A percentile compares a stretch with the other conserved stretches of the same genome.
Evolutionary conservation across 2,329 filamentous ascomycete species (phyloP).

Genomic region (Ophiostoma ips): DNA sequence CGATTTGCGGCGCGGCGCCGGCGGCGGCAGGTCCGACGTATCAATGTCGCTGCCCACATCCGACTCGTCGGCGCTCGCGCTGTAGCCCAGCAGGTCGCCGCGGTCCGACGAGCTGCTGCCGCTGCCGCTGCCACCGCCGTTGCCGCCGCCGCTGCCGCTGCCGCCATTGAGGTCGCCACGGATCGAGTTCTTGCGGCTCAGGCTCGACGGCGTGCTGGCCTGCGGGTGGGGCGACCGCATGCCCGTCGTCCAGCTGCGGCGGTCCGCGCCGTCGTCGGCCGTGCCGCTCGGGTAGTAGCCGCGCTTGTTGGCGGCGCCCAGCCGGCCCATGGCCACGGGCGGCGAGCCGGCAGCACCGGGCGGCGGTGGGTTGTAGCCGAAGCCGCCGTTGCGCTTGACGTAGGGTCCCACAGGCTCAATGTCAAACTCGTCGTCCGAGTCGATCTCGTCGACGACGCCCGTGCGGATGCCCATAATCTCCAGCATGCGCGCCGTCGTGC

Average conservation of each 20-base stretch:
- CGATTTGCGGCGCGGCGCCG: constrained; percentile 31
- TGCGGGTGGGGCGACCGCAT: constrained; percentile 34
- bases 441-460: constrained; percentile 90
- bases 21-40: constrained; percentile 51
- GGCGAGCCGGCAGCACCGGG: constrained; percentile 30
- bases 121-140: background rate
- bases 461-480: constrained; percentile 95
- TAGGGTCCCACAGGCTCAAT: constrained; percentile 71
- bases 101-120: constrained; percentile 37
- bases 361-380: constrained; percentile 67
- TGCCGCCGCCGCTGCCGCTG: constrained; percentile 15
- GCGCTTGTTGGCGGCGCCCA: constrained; percentile 21
- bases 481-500: constrained; percentile 92
- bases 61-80: constrained; percentile 32
- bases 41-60: constrained; percentile 47
- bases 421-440: constrained; percentile 97
- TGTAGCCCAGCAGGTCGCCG: constrained; percentile 39
- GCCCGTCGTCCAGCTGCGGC: constrained; percentile 39
- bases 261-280: constrained; percentile 15
- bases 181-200: constrained; percentile 37
- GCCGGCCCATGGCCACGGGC: constrained; percentile 39
- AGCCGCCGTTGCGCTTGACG: constrained; percentile 64
- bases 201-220: constrained; percentile 26
- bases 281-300: constrained; percentile 11
- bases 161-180: constrained; percentile 10